Evolutionary conservation across 345 rosid species (phyloP).

Genomic region (Salix arbutifolia): DNA sequence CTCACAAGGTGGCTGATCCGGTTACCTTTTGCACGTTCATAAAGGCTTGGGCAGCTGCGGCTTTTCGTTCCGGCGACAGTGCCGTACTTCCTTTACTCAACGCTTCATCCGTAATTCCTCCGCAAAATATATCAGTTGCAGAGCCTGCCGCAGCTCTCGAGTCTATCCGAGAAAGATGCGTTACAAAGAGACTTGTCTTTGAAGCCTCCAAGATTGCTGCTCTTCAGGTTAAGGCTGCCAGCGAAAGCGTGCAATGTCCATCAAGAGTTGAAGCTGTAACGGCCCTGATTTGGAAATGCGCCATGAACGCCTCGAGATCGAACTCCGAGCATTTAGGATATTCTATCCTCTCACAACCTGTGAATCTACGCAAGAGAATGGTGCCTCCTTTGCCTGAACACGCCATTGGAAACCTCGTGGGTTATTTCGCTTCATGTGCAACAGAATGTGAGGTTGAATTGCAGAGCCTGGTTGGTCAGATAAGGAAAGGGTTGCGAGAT

Average conservation of each 20-base stretch:
- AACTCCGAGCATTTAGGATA: not conserved
- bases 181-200: slow-evolving; percentile 18
- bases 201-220: not conserved
- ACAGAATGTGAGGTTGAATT: slow-evolving; percentile 15
- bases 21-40: not conserved
- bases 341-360: slow-evolving; percentile 15
- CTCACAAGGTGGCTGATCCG: slow-evolving; percentile 15
- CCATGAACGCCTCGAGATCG: slow-evolving; percentile 15
- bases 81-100: not conserved
- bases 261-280: slow-evolving; percentile 24
- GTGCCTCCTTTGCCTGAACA: slow-evolving; percentile 3
- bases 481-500: slow-evolving; percentile 14
- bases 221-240: slow-evolving; percentile 10
- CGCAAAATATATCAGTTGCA: not conserved
- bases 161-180: not conserved
- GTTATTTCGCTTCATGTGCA: slow-evolving; percentile 4
- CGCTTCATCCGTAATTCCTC: slow-evolving; percentile 3
- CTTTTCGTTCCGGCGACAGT: not conserved
- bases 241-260: slow-evolving; percentile 10
- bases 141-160: not conserved
- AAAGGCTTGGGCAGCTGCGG: slow-evolving; percentile 12
- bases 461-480: slow-evolving; percentile 17
- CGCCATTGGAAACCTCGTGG: slow-evolving; percentile 12
- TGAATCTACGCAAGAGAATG: not conserved
- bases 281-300: slow-evolving; percentile 22